These are phyloP conservation scores for Eutrema salsugineum DNA, from an alignment of 441 rosid species.

Conservation along the genomic window DNA sequence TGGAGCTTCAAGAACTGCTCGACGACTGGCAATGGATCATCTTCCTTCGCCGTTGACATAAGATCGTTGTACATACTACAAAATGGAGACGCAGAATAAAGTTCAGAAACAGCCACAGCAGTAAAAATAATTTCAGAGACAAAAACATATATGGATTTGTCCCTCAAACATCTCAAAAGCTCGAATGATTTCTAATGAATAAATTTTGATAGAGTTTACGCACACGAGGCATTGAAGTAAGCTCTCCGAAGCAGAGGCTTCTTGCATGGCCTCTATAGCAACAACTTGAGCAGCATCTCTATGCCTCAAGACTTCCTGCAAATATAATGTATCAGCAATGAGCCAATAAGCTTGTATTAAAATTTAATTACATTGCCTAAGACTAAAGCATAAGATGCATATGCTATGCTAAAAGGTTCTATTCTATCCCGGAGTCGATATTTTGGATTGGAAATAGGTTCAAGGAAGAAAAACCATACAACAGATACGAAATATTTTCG, in stretches of 20 bases:
- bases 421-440: background rate
- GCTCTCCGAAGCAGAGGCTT: constrained; percentile 92
- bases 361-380: background rate
- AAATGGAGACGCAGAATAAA: background rate
- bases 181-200: background rate
- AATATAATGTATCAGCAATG: background rate
- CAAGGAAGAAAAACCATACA: background rate
- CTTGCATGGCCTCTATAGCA: constrained; percentile 89
- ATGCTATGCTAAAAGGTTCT: background rate
- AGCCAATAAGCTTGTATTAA: background rate
- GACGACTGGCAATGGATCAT: constrained; percentile 80
- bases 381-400: background rate
- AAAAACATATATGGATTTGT: background rate
- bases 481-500: background rate
- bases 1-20: constrained; percentile 88
- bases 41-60: constrained; percentile 71
- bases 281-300: constrained; percentile 92
- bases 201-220: background rate
- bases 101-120: background rate
- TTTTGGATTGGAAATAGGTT: background rate
- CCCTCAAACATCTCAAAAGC: background rate
- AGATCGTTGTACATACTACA: constrained; percentile 79
- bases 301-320: constrained; percentile 81
- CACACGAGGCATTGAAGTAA: constrained; percentile 90
- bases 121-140: background rate